These are phyloP conservation scores for Russula olivacea DNA, from an alignment of 768 basidiomycete species.

Conservation along the genomic window DNA sequence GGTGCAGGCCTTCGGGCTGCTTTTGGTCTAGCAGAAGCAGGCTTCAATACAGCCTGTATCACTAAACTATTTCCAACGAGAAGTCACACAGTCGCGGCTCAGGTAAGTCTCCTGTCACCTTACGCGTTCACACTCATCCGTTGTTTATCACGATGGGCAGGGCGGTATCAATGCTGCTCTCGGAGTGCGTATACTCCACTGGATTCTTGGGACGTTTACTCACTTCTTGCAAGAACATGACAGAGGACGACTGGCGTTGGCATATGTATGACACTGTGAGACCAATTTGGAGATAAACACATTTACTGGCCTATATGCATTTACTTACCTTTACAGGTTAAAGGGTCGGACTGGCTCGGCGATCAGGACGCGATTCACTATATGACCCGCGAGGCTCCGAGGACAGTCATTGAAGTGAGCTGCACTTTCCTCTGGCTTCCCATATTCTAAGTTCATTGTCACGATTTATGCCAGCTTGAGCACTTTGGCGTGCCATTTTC, in stretches of 20 bases:
- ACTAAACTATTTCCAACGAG: constrained; percentile 98
- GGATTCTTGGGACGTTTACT: neutral
- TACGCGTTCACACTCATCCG: neutral
- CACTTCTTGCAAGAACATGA: constrained; percentile 71
- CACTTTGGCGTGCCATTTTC: constrained; percentile 99
- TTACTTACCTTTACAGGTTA: constrained; percentile 54
- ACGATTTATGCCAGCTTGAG: constrained; percentile 62
- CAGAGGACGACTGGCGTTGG: constrained; percentile 99
- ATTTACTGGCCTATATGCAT: neutral
- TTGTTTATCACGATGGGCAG: constrained; percentile 33
- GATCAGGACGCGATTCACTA: constrained; percentile 99
- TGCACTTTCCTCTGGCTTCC: neutral
- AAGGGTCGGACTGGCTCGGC: constrained; percentile 99
- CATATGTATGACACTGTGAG: constrained; percentile 95
- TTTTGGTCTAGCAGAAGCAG: constrained; percentile 96
- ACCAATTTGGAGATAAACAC: neutral
- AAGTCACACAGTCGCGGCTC: constrained; percentile 97
- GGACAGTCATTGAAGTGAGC: constrained; percentile 83
- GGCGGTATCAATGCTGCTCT: constrained; percentile 98
- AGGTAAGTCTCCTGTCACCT: constrained; percentile 44
- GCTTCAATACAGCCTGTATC: constrained; percentile 98
- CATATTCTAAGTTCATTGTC: neutral
- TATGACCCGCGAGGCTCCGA: constrained; percentile 97
- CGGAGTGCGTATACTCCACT: constrained; percentile 52
- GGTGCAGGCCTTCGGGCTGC: constrained; percentile 98